Base-by-base conservation (phyloP, 768 basidiomycete genomes). In the Cystobasidium ongulense region DNA sequence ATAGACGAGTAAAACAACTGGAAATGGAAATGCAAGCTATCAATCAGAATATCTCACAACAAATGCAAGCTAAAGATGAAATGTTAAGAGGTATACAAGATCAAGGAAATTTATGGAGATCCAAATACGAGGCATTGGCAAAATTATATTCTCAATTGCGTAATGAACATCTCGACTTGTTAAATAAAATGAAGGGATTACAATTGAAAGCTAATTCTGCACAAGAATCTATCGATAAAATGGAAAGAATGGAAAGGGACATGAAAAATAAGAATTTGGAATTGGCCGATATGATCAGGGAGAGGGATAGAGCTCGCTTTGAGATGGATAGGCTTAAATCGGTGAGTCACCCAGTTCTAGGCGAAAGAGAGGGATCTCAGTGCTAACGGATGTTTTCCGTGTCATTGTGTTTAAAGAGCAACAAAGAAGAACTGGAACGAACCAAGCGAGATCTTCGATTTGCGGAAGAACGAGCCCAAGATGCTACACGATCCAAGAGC, bases 171-270 rank as follows among this genome's bases (percentile, higher is more conserved):
- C 85, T 99, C 53, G 96, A 99, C 75, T 90, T 98, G 88, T 87
- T 99, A 66, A 87, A 89, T 76, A 97, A 95, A 82, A 94, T 90
- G 85, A 99, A 98, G 84, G 89, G 90, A 77, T 86, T 97, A 86
- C 94, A 98, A 80, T 86, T 98, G 75, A 97, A 96, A 81, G 96
- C 96, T 21, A 96, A 94, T 80, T 96, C 94, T 39, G 94, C 96
- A 0, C 95, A 98, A 81, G 96, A 98, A 82, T 91, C 94, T 33
- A 89, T 98, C 54, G 95, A 99, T 81, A 88, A 88, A 77, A 97
- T 99, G 93, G 96, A 98, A 81, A 85, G 94, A 73, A 98, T 98
- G 93, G 96, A 99, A 80, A 85, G 93, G 38, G 96, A 99, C 80
- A 84, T 98, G 78, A 99, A 98, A 83, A 85, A 91, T n/a, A 99